These are phyloP conservation scores for Gnaphalium uliginosum DNA, from an alignment of 129 eudicot genomes.

Conservation along the genomic window DNA sequence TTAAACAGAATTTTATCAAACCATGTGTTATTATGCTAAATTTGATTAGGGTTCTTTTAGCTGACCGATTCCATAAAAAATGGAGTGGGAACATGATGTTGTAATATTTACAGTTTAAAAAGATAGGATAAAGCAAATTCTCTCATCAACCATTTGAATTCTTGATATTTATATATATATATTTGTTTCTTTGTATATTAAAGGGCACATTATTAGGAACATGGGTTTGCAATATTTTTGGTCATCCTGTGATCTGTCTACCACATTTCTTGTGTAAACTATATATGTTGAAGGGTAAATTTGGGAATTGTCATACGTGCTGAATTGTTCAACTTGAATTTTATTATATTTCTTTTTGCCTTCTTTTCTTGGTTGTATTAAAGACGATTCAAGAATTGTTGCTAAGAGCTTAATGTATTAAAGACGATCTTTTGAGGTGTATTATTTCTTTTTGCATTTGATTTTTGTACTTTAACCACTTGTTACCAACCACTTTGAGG, in stretches of 20 bases:
- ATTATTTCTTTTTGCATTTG: too few relatives aligned
- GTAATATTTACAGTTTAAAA: conserved; percentile 10
- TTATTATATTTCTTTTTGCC: background rate
- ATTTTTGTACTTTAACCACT: too few relatives aligned
- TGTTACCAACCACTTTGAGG: too few relatives aligned
- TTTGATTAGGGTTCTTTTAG: conserved; percentile 11
- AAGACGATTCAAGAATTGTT: too few relatives aligned
- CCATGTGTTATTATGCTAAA: conserved; percentile 2
- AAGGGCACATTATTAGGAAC: conserved; percentile 5
- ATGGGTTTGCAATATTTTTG: background rate
- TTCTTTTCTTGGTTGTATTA: too few relatives aligned
- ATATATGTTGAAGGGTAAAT: background rate
- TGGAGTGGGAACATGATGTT: conserved; percentile 20
- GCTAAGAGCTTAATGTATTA: too few relatives aligned
- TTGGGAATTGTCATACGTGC: background rate
- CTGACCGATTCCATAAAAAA: conserved; percentile 8
- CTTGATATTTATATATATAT: background rate
- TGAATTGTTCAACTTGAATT: conserved; percentile 3
- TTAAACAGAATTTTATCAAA: background rate
- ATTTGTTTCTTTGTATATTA: conserved; percentile 1
- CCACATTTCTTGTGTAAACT: background rate
- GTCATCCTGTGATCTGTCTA: background rate
- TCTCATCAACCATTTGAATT: background rate
- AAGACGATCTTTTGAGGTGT: too few relatives aligned
- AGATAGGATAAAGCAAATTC: conserved; percentile 3